These are phyloP conservation scores for Begonia fuchsioides DNA, from an alignment of 306 rosid genomes.

Conservation along the genomic window DNA sequence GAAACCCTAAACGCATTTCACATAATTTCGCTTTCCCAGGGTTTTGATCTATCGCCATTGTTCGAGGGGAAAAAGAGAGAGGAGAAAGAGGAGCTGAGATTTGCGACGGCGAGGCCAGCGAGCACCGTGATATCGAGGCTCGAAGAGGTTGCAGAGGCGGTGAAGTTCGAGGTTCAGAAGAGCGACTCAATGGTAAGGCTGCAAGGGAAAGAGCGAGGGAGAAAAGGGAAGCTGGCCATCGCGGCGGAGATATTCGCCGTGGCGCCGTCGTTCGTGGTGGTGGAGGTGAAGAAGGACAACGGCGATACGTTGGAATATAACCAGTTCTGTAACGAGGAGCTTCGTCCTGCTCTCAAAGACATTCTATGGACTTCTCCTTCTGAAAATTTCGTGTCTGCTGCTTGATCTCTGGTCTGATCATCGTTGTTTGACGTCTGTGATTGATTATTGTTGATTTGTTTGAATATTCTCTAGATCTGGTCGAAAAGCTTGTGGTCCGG, in stretches of 20 bases:
- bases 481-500: too few species aligned
- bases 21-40: constrained; percentile 45
- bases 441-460: too few species aligned
- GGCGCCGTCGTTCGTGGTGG: constrained; percentile 49
- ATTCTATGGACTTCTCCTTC: constrained; percentile 37
- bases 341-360: constrained; percentile 60
- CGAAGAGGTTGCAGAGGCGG: constrained; percentile 47
- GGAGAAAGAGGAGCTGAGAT: constrained; percentile 52
- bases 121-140: constrained; percentile 59
- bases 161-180: constrained; percentile 42
- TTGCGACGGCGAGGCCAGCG: constrained; percentile 45
- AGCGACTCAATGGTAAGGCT: constrained; percentile 38
- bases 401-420: too few species aligned
- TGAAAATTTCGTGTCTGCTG: not conserved
- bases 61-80: constrained; percentile 53
- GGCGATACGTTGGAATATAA: constrained; percentile 58
- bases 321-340: constrained; percentile 55
- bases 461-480: too few species aligned
- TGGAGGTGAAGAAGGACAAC: constrained; percentile 54
- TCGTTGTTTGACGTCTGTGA: too few species aligned
- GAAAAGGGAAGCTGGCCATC: constrained; percentile 42
- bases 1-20: constrained; percentile 74
- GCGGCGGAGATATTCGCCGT: constrained; percentile 49
- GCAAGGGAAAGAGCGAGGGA: constrained; percentile 37
- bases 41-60: constrained; percentile 51